phyloP scores from a whole-genome alignment of 1,284 basidiomycete species.

The Sanghuangporus baumii region DNA sequence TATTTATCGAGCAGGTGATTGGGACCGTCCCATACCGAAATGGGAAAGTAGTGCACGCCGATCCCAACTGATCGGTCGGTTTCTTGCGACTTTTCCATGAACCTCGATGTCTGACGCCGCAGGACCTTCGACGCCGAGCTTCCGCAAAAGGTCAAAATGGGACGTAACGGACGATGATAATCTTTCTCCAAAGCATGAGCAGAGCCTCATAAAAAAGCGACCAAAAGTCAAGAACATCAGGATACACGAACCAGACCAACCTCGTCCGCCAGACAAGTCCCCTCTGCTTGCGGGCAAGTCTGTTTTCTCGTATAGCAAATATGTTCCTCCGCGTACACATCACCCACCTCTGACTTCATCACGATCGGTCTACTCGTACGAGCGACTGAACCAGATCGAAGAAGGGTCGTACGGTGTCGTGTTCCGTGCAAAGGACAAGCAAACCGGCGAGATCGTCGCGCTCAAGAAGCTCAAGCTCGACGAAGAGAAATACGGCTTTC shows the following conservation, averaged over 20 bases:
- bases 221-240: conserved; percentile 25
- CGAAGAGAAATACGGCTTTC: conserved; percentile 97
- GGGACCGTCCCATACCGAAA: neutral
- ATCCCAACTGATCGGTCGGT: neutral
- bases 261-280: conserved; percentile 17
- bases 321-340: conserved; percentile 67
- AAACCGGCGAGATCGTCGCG: conserved; percentile 92
- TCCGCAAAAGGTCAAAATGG: conserved; percentile 70
- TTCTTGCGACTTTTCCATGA: neutral
- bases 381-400: conserved; percentile 96
- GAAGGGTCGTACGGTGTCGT: conserved; percentile 99
- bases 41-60: neutral
- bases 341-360: conserved; percentile 80
- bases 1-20: neutral
- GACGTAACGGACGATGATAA: conserved; percentile 44
- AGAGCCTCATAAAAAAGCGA: conserved; percentile 42
- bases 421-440: conserved; percentile 89
- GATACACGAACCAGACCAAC: conserved; percentile 19
- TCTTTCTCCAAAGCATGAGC: conserved; percentile 26
- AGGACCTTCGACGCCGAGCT: conserved; percentile 38
- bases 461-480: conserved; percentile 98
- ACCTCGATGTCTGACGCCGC: conserved; percentile 16
- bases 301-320: conserved; percentile 43
- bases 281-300: conserved; percentile 4
- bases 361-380: conserved; percentile 89